Base-by-base conservation (phyloP, 768 basidiomycete genomes). In the Hortiboletus campestris region DNA sequence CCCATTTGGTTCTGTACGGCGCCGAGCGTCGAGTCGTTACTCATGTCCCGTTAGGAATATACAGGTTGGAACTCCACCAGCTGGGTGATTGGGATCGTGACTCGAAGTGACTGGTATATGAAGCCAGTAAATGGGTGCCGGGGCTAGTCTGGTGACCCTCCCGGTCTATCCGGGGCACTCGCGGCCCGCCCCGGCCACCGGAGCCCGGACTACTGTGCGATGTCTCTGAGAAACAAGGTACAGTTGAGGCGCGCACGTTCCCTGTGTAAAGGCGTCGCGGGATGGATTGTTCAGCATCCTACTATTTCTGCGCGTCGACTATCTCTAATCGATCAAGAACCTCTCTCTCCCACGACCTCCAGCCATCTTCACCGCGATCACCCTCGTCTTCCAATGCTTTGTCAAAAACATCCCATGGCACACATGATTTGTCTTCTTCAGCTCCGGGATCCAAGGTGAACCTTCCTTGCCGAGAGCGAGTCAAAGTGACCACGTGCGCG, bases 401-500 rank as follows among this genome's bases (percentile, higher is more conserved):
- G 60, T 83, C 75, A 60, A 94, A 86, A 19, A 86, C 77, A 29
- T 84, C 81, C 86, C 93, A 92, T 22, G 89, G 83, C 14, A 89
- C 76, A 67, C 87, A 94, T 44, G 71, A 72, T 19, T 66, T 75
- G 57, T 87, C 86, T n/a, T 74, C 79, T 55, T 76, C 80, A 51
- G 78, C 78, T 16, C 71, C 67, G 14, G 79, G 70, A 45, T 75
- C 76, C 14, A 88, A 71, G 6, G 78, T 75, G 63, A 94, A 98
- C 31, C 82, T 81, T 4, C 94, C 92, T 78, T 98, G 97, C 38
- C 91, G 81, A n/a, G 88, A 86, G 35, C 97, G 84, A 14, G 84
- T 89, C 56, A 98, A 80, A 9, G 88, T 91, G 42, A 96, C 94
- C 39, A 99, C 94, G 69, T 97, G 94, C 0, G 94, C 97, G 6